phyloP scores from a whole-genome alignment of 139 green algal species.

The Coccomyxa sp. region DNA sequence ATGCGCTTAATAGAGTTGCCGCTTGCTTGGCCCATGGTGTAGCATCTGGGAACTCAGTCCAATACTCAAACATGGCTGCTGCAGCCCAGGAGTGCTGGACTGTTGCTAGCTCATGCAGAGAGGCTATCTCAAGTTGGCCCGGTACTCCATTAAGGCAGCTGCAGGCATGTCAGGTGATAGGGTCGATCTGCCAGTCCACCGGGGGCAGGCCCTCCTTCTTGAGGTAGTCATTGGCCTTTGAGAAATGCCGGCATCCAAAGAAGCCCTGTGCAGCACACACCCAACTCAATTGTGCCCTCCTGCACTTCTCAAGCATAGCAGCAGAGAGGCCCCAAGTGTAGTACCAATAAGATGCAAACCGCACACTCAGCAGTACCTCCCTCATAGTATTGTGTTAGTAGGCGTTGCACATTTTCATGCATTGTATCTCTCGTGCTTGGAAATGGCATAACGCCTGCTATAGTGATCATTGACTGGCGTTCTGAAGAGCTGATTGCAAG shows the following conservation, averaged over 20 bases:
- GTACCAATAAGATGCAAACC: no score
- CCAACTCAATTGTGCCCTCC: background rate
- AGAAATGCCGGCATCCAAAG: constrained; percentile 87
- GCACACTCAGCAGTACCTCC: no score
- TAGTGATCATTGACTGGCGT: no score
- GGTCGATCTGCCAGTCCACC: constrained; percentile 77
- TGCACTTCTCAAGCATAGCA: background rate
- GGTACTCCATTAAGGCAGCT: background rate
- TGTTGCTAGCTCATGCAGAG: background rate
- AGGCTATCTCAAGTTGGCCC: background rate
- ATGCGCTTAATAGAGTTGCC: no score
- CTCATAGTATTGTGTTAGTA: no score
- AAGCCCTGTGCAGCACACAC: constrained; percentile 60
- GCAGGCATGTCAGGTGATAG: background rate
- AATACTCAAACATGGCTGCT: background rate
- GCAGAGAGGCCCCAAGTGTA: no score
- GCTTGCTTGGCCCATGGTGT: background rate
- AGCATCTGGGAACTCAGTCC: background rate
- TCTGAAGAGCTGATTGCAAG: no score
- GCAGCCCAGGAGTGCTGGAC: background rate
- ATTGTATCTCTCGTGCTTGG: no score
- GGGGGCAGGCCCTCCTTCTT: constrained; percentile 44
- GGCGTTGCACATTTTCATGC: no score
- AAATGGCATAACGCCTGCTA: no score
- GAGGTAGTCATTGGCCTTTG: constrained; percentile 69